phyloP scores from a whole-genome alignment of 768 basidiomycete species.

The Agrocybe chaxingu region DNA sequence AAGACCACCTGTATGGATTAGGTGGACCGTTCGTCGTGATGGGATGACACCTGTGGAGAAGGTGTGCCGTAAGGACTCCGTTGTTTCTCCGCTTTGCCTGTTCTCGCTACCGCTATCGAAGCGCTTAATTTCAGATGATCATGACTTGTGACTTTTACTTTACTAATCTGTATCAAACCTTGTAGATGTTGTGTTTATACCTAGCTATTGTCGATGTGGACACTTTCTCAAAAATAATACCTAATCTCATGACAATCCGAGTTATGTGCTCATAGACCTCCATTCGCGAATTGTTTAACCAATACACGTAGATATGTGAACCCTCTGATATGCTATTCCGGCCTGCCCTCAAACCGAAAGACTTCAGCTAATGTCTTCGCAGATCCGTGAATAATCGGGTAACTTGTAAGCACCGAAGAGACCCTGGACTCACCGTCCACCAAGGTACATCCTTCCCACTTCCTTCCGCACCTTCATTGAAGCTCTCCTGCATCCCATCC shows the following conservation, averaged over 20 bases:
- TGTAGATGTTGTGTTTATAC: no score
- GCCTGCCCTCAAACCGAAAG: conserved; percentile 59
- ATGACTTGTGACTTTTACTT: no score
- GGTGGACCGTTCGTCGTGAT: background rate
- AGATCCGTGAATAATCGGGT: background rate
- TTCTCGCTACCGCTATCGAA: background rate
- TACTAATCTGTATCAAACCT: no score
- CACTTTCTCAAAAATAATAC: no score
- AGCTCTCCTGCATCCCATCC: conserved; percentile 75
- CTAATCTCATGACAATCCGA: no score
- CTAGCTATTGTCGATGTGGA: no score
- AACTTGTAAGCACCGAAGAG: background rate
- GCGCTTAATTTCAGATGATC: no score
- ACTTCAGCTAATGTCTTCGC: conserved; percentile 58
- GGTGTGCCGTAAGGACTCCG: no score
- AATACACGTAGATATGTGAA: no score
- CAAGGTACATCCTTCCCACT: conserved; percentile 69
- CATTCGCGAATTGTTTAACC: no score
- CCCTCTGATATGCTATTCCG: no score
- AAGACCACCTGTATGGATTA: conserved; percentile 4
- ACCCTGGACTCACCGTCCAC: conserved; percentile 51
- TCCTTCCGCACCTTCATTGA: conserved; percentile 65
- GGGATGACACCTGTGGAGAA: background rate
- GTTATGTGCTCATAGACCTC: no score
- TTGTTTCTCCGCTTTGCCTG: background rate